phyloP scores from a whole-genome alignment of 225 moss, liverwort and hornwort species.

The Pseudoscleropodium purum region DNA sequence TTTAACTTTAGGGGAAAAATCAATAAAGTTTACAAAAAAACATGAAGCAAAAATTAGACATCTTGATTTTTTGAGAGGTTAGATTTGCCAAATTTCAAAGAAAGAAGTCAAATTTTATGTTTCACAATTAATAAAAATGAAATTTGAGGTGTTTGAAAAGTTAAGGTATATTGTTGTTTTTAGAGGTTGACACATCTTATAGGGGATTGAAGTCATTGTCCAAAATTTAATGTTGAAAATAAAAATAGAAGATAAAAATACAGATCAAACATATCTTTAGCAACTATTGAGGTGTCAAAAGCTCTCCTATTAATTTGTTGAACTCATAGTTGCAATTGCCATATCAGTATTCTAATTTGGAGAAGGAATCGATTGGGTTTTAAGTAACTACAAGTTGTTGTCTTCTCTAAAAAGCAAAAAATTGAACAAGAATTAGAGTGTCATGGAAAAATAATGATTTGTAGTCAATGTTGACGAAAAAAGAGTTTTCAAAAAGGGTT shows the following conservation, averaged over 20 bases:
- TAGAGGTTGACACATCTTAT: too few relatives aligned
- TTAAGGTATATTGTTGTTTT: not conserved
- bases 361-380: not conserved
- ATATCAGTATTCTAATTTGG: not conserved
- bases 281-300: not conserved
- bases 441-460: not conserved
- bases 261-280: not conserved
- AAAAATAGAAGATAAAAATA: not conserved
- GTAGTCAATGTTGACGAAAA: not conserved
- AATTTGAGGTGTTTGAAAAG: not conserved
- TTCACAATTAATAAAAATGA: not conserved
- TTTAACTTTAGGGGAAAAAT: not conserved
- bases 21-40: not conserved
- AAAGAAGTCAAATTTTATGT: too few relatives aligned
- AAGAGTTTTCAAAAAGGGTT: not conserved
- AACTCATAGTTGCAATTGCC: fast-evolving
- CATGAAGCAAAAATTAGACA: not conserved
- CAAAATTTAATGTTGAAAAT: not conserved
- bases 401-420: not conserved
- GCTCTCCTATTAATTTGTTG: fast-evolving
- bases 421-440: not conserved
- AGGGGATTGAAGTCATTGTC: not conserved
- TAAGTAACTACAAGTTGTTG: not conserved
- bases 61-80: too few relatives aligned
- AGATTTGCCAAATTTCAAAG: not conserved